Conservation (phyloP, 2,329 filamentous ascomycete genomes). For the Bimuria novae-zelandiae region DNA sequence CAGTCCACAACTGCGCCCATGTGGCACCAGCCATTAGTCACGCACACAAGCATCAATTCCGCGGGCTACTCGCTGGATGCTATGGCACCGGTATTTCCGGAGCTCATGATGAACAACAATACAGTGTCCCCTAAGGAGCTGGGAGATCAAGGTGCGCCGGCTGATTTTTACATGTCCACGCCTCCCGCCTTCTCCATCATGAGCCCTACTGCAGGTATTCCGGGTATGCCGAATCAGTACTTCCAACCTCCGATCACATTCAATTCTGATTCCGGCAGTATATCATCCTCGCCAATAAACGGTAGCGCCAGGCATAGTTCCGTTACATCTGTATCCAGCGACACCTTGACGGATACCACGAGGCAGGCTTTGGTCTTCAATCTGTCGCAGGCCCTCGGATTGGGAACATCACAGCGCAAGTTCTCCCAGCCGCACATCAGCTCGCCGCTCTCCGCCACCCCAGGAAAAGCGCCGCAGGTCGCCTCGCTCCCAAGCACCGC, state of each 20-base stretch:
- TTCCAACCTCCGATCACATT: slow-evolving; percentile 70
- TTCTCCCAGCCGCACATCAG: slow-evolving; percentile 64
- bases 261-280: slow-evolving; percentile 67
- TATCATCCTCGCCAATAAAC: slow-evolving; percentile 70
- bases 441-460: slow-evolving; percentile 53
- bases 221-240: slow-evolving; percentile 63
- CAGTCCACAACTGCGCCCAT: slow-evolving; percentile 43
- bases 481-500: slow-evolving; percentile 74
- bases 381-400: slow-evolving; percentile 62
- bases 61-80: slow-evolving; percentile 77
- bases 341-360: slow-evolving; percentile 69
- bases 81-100: slow-evolving; percentile 74
- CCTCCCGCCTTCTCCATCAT: slow-evolving; percentile 76
- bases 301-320: slow-evolving; percentile 67
- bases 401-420: slow-evolving; percentile 58
- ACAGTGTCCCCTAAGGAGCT: slow-evolving; percentile 79
- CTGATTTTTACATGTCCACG: slow-evolving; percentile 77
- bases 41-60: slow-evolving; percentile 67
- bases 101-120: slow-evolving; percentile 58
- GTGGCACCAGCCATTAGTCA: slow-evolving; percentile 59
- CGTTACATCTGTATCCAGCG: slow-evolving; percentile 64
- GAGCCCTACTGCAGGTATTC: slow-evolving; percentile 69
- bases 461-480: slow-evolving; percentile 48
- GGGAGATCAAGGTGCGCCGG: slow-evolving; percentile 68
- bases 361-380: slow-evolving; percentile 66